Base-by-base conservation (phyloP, 495 filamentous ascomycete species). In the Aspergillus bridgeri region DNA sequence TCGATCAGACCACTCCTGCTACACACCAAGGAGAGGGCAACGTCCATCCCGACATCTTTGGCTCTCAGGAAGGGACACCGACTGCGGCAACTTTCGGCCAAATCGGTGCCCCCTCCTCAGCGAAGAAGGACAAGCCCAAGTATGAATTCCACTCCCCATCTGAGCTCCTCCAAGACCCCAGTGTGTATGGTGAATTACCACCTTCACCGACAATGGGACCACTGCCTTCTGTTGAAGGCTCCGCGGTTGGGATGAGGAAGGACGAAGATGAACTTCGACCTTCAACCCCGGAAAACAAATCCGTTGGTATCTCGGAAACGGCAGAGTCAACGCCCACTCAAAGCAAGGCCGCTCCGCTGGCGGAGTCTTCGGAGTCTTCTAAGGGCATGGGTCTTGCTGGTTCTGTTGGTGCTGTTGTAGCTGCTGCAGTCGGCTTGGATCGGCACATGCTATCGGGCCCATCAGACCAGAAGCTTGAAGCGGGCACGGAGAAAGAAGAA, bases 131-230 rank as follows among this genome's bases (percentile, higher is more conserved):
- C 64, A 71, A 71, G 58, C 73, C 62, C 2, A 74, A 68, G 5
- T 78, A 77, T 45, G 75, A 79, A 44, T 78, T 78, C 57, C 75
- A 79, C 53, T 77, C 77, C 47, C 73, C 74, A 2, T 75, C 75
- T 0, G 77, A 79, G 44, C 68, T 79, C 6, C 50, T 79, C 5
- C 72, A 69, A 17, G 72, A 79, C 29, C 72, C 74, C 0, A 60
- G 23, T 18, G 46, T 43, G 7, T 67, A 61, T 51, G 65, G 57
- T 0, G 64, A 69, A 18, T 50, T 74, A 7, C 69, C 73, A 38
- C 50, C 61, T 2, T 71, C 69, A 21, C 64, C 70, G 17, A 52
- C 59, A 2, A 48, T 71, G 25, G 66, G 64, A 18, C 22, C 42
- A 7, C 64, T 77, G 18, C 72, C 75, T 57, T 74, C 74, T 13